These are phyloP conservation scores for Lodderomyces theae DNA, from an alignment of 1,139 yeast genomes.

Conservation along the genomic window DNA sequence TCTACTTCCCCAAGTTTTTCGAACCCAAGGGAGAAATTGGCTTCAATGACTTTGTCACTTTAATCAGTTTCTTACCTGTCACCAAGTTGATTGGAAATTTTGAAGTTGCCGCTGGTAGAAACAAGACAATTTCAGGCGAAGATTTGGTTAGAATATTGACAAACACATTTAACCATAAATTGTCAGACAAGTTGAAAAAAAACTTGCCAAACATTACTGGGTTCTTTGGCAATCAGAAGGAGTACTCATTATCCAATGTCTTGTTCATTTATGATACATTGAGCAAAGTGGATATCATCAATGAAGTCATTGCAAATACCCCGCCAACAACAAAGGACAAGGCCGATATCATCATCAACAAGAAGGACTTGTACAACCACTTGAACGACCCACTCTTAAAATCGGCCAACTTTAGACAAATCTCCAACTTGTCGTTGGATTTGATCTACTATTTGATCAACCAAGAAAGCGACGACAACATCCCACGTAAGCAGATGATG, in stretches of 20 bases:
- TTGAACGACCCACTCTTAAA: conserved; percentile 52
- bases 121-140: conserved; percentile 30
- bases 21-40: conserved; percentile 41
- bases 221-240: conserved; percentile 30
- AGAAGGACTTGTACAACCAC: conserved; percentile 41
- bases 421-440: conserved; percentile 42
- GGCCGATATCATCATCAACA: conserved; percentile 45
- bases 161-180: conserved; percentile 43
- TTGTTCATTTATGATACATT: conserved; percentile 44
- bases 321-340: conserved; percentile 47
- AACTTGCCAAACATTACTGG: conserved; percentile 38
- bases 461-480: conserved; percentile 41
- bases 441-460: conserved; percentile 50
- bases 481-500: conserved; percentile 52
- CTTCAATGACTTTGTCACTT: conserved; percentile 40
- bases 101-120: conserved; percentile 37
- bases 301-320: conserved; percentile 59
- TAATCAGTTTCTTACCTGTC: conserved; percentile 45
- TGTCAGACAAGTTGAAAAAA: conserved; percentile 36
- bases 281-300: conserved; percentile 48
- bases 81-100: conserved; percentile 48
- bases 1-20: conserved; percentile 41
- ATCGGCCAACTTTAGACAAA: conserved; percentile 50
- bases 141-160: conserved; percentile 36
- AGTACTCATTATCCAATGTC: conserved; percentile 42